Percentiles rank a stretch among this genome's conserved stretches.
Evolutionary conservation across 176 grass and related monocot genomes (phyloP).

Genomic region (bread wheat (Triticum aestivum)): DNA sequence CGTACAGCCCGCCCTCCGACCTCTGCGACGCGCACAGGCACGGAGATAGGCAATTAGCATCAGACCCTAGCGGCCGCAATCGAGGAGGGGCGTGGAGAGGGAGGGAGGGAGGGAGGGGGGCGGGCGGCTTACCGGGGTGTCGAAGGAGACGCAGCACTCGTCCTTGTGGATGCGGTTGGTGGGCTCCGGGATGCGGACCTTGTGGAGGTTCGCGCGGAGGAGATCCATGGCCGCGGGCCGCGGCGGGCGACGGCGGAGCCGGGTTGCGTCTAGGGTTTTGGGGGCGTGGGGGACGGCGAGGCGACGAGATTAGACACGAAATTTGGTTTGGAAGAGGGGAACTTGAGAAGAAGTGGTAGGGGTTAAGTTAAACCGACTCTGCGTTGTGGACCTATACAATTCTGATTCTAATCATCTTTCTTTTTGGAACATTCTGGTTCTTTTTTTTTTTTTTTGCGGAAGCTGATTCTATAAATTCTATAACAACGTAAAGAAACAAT

Average conservation of each 20-base stretch:
- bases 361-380: not conserved
- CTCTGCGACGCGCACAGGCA: constrained; percentile 32
- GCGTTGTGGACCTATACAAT: not conserved
- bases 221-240: constrained; percentile 69
- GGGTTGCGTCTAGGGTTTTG: constrained; percentile 45
- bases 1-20: constrained; percentile 76
- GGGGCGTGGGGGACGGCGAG: constrained; percentile 4
- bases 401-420: not conserved
- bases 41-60: not conserved
- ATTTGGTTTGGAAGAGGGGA: not conserved
- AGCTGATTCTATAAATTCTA: too few relatives aligned
- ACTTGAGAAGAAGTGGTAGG: not conserved
- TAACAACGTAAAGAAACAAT: too few relatives aligned
- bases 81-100: not conserved
- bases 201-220: constrained; percentile 75
- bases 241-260: not conserved
- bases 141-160: constrained; percentile 97
- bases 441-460: too few relatives aligned
- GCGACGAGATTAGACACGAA: not conserved
- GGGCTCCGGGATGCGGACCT: constrained; percentile 94
- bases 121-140: constrained; percentile 57
- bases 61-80: constrained; percentile 28
- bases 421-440: too few relatives aligned
- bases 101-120: not conserved
- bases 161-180: constrained; percentile 93